Evolutionary conservation across 1,284 basidiomycete genomes (phyloP).

Genomic region (Pyrrhoderma lamaoense): DNA sequence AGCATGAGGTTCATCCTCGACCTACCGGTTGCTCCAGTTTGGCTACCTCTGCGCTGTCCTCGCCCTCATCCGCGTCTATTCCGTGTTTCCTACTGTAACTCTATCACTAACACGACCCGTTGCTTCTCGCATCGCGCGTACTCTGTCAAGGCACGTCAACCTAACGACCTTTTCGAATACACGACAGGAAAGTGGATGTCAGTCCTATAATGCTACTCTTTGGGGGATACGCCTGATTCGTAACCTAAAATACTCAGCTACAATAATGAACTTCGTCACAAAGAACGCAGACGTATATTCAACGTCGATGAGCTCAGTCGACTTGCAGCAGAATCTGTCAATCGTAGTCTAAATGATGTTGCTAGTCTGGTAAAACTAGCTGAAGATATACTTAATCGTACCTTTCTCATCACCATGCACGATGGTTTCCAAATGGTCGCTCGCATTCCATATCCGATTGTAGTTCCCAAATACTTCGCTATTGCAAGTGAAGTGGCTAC

Average conservation of each 20-base stretch:
- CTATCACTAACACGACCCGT: too few species aligned
- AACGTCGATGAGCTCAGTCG: constrained; percentile 26
- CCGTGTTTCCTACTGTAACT: too few species aligned
- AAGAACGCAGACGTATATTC: constrained; percentile 37
- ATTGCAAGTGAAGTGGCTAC: constrained; percentile 48
- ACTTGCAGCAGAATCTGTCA: constrained; percentile 21
- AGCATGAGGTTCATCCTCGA: too few species aligned
- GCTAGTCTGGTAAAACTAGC: constrained; percentile 32
- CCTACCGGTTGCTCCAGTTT: too few species aligned
- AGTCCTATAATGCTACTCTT: constrained; percentile 28
- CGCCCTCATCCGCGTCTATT: too few species aligned
- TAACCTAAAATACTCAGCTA: constrained; percentile 28
- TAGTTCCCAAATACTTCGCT: constrained; percentile 36
- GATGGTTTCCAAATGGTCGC: constrained; percentile 38
- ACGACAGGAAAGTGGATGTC: constrained; percentile 38
- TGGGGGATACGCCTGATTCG: constrained; percentile 25
- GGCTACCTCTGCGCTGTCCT: too few species aligned
- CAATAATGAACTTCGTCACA: constrained; percentile 38
- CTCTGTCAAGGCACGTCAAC: constrained; percentile 24
- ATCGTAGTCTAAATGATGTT: constrained; percentile 29
- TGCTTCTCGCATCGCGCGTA: background rate
- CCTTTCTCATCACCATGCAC: constrained; percentile 39
- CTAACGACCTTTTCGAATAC: constrained; percentile 35
- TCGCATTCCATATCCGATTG: constrained; percentile 39
- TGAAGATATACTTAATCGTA: constrained; percentile 38